phyloP scores from a whole-genome alignment of 2,329 filamentous ascomycete species.

The Alternaria tenuissima region DNA sequence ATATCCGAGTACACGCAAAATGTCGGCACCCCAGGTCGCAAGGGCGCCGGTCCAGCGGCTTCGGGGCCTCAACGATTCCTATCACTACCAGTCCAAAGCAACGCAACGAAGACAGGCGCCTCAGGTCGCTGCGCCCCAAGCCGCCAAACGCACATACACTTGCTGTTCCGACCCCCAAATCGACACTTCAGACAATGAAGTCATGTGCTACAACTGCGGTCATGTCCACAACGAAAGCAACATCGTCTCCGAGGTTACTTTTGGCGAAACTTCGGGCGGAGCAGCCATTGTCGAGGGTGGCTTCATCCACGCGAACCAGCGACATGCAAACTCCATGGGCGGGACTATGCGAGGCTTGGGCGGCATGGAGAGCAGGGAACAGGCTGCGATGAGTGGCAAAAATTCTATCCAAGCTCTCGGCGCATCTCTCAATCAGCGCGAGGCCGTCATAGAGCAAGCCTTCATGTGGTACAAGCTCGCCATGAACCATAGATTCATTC shows the following conservation, averaged over 20 bases:
- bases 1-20: constrained; percentile 11
- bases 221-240: constrained; percentile 83
- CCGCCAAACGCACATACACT: constrained; percentile 22
- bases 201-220: constrained; percentile 79
- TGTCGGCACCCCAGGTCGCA: constrained; percentile 31
- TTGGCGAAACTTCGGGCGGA: constrained; percentile 85
- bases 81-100: constrained; percentile 27
- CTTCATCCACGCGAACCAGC: constrained; percentile 85
- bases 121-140: constrained; percentile 24
- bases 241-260: constrained; percentile 90
- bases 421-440: constrained; percentile 49
- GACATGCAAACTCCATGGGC: constrained; percentile 71
- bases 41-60: constrained; percentile 34
- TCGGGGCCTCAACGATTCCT: constrained; percentile 31
- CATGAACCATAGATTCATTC: constrained; percentile 67
- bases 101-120: constrained; percentile 34
- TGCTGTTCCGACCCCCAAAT: constrained; percentile 44
- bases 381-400: constrained; percentile 67
- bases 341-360: constrained; percentile 56
- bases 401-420: constrained; percentile 51
- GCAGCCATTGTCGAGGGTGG: constrained; percentile 91
- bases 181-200: constrained; percentile 28
- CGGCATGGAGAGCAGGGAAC: constrained; percentile 65
- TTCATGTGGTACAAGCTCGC: constrained; percentile 55
- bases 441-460: constrained; percentile 50